Conservation (phyloP, 352 stramenopile genomes). For the Phytophthora rubi region DNA sequence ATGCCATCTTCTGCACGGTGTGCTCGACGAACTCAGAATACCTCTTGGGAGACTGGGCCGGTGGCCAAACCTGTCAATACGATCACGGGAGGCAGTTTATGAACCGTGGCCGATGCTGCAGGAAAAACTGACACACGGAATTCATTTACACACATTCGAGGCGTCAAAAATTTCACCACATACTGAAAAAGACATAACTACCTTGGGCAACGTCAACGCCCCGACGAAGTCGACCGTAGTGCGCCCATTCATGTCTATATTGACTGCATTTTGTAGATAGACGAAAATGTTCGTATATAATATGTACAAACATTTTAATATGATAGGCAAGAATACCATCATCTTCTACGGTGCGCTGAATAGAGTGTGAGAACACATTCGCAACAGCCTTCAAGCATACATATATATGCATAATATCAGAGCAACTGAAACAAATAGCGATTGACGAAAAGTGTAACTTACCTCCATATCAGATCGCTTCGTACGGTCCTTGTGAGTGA, state of each 20-base stretch:
- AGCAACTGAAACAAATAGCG: too few relatives aligned
- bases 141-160: constrained; percentile 1
- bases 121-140: background rate
- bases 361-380: constrained; percentile 3
- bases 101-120: constrained; percentile 1
- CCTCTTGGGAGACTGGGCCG: constrained; percentile 9
- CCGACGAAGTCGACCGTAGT: constrained; percentile 6
- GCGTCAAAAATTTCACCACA: background rate
- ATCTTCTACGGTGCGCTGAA: constrained; percentile 1
- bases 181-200: constrained; percentile 5
- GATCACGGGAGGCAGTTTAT: constrained; percentile 1
- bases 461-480: too few relatives aligned
- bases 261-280: constrained; percentile 12
- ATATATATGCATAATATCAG: background rate
- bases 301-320: too few relatives aligned
- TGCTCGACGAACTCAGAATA: constrained; percentile 1
- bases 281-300: too few relatives aligned
- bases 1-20: constrained; percentile 9
- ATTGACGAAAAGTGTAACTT: too few relatives aligned
- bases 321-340: constrained; percentile 5
- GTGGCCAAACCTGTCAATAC: constrained; percentile 10
- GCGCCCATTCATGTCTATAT: constrained; percentile 2
- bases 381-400: background rate
- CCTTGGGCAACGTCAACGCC: constrained; percentile 3
- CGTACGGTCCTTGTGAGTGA: too few relatives aligned